Conservation (phyloP, 768 basidiomycete species). For the Lactifluus rugatus region DNA sequence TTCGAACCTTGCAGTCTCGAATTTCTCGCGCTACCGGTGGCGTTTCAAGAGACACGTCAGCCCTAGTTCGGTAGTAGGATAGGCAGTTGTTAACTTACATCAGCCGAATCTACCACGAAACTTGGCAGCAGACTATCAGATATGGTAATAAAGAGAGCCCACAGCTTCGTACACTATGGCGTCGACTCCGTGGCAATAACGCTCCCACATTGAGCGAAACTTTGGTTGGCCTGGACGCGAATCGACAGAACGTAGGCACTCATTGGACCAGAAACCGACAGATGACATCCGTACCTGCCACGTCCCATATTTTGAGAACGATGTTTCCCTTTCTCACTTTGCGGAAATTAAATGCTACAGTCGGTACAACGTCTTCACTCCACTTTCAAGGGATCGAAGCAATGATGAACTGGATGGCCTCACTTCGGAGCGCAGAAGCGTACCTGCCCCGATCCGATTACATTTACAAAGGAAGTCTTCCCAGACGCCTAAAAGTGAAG, state of each 20-base stretch:
- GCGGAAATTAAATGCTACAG: constrained; percentile 86
- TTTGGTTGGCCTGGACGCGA: constrained; percentile 65
- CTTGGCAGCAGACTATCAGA: constrained; percentile 31
- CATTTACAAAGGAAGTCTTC: constrained; percentile 91
- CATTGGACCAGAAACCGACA: neutral
- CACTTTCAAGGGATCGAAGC: constrained; percentile 38
- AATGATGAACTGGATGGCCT: neutral
- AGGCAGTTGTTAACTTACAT: constrained; percentile 41
- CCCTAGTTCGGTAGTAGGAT: neutral
- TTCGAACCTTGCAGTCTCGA: constrained; percentile 77
- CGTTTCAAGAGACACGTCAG: neutral
- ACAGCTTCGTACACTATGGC: constrained; percentile 65
- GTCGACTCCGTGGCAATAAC: constrained; percentile 88
- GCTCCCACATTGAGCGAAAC: constrained; percentile 92
- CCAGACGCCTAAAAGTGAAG: constrained; percentile 62
- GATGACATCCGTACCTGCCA: constrained; percentile 53
- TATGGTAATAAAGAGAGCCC: neutral
- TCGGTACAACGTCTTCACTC: constrained; percentile 95
- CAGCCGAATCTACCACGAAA: constrained; percentile 87
- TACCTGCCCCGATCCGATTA: constrained; percentile 79
- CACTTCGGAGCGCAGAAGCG: neutral
- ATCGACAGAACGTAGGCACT: neutral
- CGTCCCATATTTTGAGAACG: constrained; percentile 91
- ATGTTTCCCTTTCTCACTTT: constrained; percentile 86
- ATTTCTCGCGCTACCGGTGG: constrained; percentile 54